A percentile compares a stretch with the other conserved stretches of the same genome.
Conservation (phyloP, 2,329 filamentous ascomycete genomes). For the Metarhizium robertsii region DNA sequence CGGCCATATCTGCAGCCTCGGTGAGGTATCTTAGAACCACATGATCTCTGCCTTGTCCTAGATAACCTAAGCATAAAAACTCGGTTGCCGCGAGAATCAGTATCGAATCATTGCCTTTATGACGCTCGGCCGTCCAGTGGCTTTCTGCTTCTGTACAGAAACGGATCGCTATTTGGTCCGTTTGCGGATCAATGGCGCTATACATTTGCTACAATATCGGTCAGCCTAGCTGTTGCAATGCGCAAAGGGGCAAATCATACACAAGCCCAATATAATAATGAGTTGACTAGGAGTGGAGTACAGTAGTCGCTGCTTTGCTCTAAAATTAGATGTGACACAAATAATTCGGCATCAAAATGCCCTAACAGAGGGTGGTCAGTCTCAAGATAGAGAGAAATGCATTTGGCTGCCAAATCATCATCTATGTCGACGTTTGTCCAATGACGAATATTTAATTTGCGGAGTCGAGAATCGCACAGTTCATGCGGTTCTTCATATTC, state of each 20-base stretch:
- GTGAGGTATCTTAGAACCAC: slow-evolving; percentile 16
- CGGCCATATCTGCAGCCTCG: slow-evolving; percentile 17
- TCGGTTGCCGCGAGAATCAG: slow-evolving; percentile 18
- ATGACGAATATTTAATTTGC: slow-evolving; percentile 15
- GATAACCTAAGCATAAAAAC: slow-evolving; percentile 20
- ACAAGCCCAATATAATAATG: slow-evolving; percentile 24
- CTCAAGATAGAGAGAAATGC: slow-evolving; percentile 24
- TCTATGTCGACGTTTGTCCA: too few relatives aligned
- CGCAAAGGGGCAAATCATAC: slow-evolving; percentile 14
- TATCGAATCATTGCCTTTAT: slow-evolving; percentile 13
- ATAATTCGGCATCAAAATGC: slow-evolving; percentile 23
- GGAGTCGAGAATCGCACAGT: slow-evolving; percentile 18
- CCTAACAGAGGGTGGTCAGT: slow-evolving; percentile 29
- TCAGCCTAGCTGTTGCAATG: neutral
- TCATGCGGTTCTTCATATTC: neutral
- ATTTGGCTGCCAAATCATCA: too few relatives aligned
- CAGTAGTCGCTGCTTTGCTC: slow-evolving; percentile 16
- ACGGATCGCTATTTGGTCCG: slow-evolving; percentile 8
- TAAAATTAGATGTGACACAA: slow-evolving; percentile 22
- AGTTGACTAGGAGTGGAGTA: slow-evolving; percentile 24
- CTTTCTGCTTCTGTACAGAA: slow-evolving; percentile 19
- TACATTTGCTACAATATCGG: slow-evolving; percentile 22
- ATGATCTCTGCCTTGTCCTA: slow-evolving; percentile 22
- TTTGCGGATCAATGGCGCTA: slow-evolving; percentile 18
- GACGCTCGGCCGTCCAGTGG: slow-evolving; percentile 13